Base-by-base conservation (phyloP, 2,329 filamentous ascomycete genomes). In the Ilyonectria mors-panacis region DNA sequence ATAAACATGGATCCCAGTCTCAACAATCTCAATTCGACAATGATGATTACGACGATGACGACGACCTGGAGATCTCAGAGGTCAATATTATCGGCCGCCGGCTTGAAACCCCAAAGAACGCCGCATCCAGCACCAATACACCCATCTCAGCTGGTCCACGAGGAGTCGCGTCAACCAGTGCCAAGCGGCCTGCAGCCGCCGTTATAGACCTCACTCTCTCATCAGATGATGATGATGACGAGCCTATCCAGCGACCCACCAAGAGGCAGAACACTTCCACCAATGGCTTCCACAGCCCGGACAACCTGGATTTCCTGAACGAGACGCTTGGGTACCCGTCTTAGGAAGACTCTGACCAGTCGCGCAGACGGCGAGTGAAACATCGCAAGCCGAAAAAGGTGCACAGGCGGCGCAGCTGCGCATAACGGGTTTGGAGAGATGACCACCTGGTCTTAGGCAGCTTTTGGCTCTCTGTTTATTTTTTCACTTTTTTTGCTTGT, bases 181-280 rank as follows among this genome's bases (percentile, higher is more conserved):
- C 76, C 61, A 89, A 89, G 76, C 83, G 87, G 23, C 81, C 84
- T 1, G 80, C 82, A 3, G 80, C 86, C 6, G 84, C 87, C 50
- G 85, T 90, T 2, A 90, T 91, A 67, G 89, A 91, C 71, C 78
- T 91, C 68, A 91, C 88, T 1, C 76, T 88, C 7, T 88, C 86
- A 54, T 82, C 83, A 58, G 86, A 89, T 50, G 87, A 88, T 59
- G 85, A 88, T 44, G 84, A 88, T 48, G 84, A 85, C 19, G 82
- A 84, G 53, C 80, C 83, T 4, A 75, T 81, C 3, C 80, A 81
- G 35, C 84, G 84, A 9, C 80, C 85, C 1, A 67, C 79, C 6
- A 89, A 90, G 78, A 82, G 87, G 55, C 84, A 85, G 67, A 80
- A 74, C 44, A 79, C 75, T 6, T 60, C 71, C 12, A 61, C 71